Base-by-base conservation (phyloP, 176 grass and related monocot species). In the Chloris gayana region DNA sequence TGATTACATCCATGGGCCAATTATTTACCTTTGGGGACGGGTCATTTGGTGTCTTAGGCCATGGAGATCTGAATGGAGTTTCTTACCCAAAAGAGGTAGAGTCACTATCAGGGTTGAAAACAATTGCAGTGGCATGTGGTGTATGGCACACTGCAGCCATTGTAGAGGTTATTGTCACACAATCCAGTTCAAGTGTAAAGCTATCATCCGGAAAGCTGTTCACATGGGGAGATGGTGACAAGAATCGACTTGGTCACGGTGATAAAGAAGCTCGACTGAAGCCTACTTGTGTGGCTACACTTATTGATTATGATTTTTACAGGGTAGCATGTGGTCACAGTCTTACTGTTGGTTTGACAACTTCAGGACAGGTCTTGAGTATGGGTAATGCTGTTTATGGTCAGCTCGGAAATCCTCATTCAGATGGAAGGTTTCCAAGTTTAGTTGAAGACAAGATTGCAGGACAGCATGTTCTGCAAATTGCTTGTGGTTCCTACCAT, bases 181-280 rank as follows among this genome's bases (percentile, higher is more conserved):
- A 83, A 62, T 84, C 87, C 71, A 85, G 85, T 64, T 54, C 88
- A 74, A 90, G 74, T 72, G 81, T 84, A 50, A 79, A 79, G 32
- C 46, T 68, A 56, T 90, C 86, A 64, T 86, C 85, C 35, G 95
- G 95, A 44, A 98, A 98, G 76, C 70, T 98, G n/a, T 98, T 98
- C 77, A 98, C 92, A 62, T 98, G 95, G 95, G 95, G 95, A 79
- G 95, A 98, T 79, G 95, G 95, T 37, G 95, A 98, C 83, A 98
- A 98, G 84, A 86, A 91, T 69, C 89, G 92, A 67, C 92, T 98
- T 34, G 95, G 95, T 80, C 95, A 98, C 73, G 90, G 90, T 68
- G 95, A 98, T 70, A 98, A 89, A 81, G 95, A 91, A 39, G 42
- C 81, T 83, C 80, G 90, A 77, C 92, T 98, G 42, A 91, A 95